Base-by-base conservation (phyloP, 2,329 filamentous ascomycete genomes). In the Botryotinia narcissicola region DNA sequence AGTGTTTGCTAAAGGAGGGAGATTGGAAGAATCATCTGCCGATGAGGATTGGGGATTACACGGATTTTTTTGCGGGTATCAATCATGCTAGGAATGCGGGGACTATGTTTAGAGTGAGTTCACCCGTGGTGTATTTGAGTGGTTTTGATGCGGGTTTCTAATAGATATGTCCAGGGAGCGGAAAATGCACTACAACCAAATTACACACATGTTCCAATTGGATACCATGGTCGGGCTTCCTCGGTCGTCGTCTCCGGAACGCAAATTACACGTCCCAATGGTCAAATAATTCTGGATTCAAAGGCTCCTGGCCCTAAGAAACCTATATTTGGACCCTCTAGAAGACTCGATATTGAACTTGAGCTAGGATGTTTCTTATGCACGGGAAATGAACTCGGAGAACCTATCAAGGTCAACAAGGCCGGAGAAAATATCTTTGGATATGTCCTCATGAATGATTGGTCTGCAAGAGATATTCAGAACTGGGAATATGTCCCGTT, bases 401-500 rank as follows among this genome's bases (percentile, higher is more conserved):
- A 87, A 71, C 87, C 89, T 0, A 86, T 96, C 32, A 82, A 85
- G 0, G 87, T 95, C 35, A 83, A 91, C 22, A 72, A 78, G 62
- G 93, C 93, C 0, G 89, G 91, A 71, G 87, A 93, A 29, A 86
- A 90, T 78, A 86, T 97, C 42, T 96, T 96, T 79, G 93, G 93
- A 22, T 86, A 93, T 40, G 93, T 96, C 0, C 83, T 97, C 73
- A 88, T 97, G 86, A 97, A 97, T 78, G 93, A 97, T 82, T 97
- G 93, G 93, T 93, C 91, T 72, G 93, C 93, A 7, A 85, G 93
- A 75, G 93, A 96, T 78, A 91, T 96, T 68, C 93, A 97, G 80
- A 87, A 88, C 0, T 96, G 92, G 92, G 93, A 97, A 82, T 95
- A 95, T 77, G 87, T 95, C 14, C 93, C 93, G 0, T 83, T 95